Percentiles rank a stretch among this genome's conserved stretches.
phyloP scores from a whole-genome alignment of 225 moss, liverwort and hornwort genomes.

The Asterella californica region DNA sequence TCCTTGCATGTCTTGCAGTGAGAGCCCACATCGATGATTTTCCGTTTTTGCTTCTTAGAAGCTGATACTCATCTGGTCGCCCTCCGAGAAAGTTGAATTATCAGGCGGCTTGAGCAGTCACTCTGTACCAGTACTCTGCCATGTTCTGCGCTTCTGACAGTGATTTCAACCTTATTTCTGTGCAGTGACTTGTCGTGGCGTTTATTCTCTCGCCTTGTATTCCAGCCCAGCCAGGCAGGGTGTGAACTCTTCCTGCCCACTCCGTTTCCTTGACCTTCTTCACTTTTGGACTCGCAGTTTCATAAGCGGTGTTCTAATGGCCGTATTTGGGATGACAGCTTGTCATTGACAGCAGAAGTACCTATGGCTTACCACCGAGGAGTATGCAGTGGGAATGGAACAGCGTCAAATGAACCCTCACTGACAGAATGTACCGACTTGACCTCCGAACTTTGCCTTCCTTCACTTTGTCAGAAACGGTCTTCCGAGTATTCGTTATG shows the following conservation, averaged over 20 bases:
- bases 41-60: background rate
- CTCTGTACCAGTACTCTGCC: background rate
- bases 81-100: background rate
- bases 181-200: background rate
- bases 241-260: background rate
- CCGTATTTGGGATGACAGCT: background rate
- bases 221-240: background rate
- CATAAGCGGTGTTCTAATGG: background rate
- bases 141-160: background rate
- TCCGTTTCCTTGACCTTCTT: background rate
- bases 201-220: background rate
- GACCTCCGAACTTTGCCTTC: background rate
- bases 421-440: constrained; percentile 19
- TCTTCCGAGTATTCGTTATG: background rate
- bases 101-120: background rate
- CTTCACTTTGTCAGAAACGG: background rate
- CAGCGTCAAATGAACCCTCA: constrained; percentile 6
- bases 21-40: background rate
- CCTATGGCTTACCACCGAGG: background rate
- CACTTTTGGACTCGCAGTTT: background rate
- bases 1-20: background rate
- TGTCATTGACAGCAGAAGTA: background rate
- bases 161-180: background rate
- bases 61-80: background rate
- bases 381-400: constrained; percentile 4